Conservation (phyloP, 805 yeast genomes). For the Saccharomycodes ludwigii region DNA sequence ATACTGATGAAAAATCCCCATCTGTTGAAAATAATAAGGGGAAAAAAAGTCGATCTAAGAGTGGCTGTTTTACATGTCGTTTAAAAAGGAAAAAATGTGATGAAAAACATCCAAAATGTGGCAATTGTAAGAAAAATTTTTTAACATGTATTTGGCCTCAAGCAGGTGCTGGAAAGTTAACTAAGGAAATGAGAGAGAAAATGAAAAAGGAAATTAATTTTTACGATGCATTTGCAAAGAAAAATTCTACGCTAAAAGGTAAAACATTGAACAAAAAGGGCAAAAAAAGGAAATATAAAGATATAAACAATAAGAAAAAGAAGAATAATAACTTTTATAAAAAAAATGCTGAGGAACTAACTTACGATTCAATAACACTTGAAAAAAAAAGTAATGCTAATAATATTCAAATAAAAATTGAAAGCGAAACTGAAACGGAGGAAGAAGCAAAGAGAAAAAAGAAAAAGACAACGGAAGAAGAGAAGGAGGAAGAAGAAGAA, state of each 20-base stretch:
- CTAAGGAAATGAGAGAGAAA: constrained; percentile 11
- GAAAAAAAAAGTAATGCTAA: neutral
- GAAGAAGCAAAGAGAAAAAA: neutral
- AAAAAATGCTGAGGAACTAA: too few relatives aligned
- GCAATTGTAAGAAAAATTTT: constrained; percentile 8
- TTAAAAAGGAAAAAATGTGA: constrained; percentile 13
- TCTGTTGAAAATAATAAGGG: constrained; percentile 2
- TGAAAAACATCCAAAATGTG: constrained; percentile 12
- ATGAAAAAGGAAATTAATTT: constrained; percentile 8
- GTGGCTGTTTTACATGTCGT: constrained; percentile 14
- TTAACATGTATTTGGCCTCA: constrained; percentile 13
- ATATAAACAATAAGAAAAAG: constrained; percentile 1
- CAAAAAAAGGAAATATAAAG: constrained; percentile 1
- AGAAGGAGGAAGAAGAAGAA: neutral
- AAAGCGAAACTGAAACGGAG: constrained; percentile 1
- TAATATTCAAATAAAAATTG: neutral
- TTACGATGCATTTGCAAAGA: constrained; percentile 5
- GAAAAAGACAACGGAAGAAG: neutral
- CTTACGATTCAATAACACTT: too few relatives aligned
- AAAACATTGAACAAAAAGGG: constrained; percentile 1
- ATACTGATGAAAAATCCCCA: neutral
- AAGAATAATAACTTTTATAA: too few relatives aligned
- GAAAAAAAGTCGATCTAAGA: constrained; percentile 8
- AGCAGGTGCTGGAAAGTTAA: constrained; percentile 8
- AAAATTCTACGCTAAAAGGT: constrained; percentile 1